Evolutionary conservation across 2,329 filamentous ascomycete species (phyloP).

Genomic region (Thelonectria olida): DNA sequence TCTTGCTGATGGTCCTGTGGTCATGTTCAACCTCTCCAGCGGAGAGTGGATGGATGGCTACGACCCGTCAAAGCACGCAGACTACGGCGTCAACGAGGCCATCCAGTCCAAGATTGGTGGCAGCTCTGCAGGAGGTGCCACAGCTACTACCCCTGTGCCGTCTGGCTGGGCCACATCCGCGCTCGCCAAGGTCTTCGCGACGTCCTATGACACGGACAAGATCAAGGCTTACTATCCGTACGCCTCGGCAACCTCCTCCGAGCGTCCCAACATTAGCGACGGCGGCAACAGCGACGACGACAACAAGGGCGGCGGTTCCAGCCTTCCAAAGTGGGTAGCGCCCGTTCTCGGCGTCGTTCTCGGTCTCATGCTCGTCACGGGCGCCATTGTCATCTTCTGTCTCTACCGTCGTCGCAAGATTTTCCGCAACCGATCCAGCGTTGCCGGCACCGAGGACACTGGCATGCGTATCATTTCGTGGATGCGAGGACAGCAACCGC

Average conservation of each 20-base stretch:
- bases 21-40: constrained; percentile 78
- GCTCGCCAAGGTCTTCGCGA: constrained; percentile 63
- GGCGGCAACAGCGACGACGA: constrained; percentile 32
- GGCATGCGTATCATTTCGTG: constrained; percentile 60
- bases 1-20: constrained; percentile 61
- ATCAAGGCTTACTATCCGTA: constrained; percentile 72
- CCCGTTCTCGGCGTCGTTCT: constrained; percentile 71
- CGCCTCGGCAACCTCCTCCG: constrained; percentile 39
- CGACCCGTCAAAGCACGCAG: constrained; percentile 66
- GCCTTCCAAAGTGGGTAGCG: constrained; percentile 65
- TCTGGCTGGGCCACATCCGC: constrained; percentile 61
- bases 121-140: constrained; percentile 72
- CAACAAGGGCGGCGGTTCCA: constrained; percentile 42
- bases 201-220: constrained; percentile 63
- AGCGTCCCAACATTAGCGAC: constrained; percentile 27
- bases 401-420: constrained; percentile 61
- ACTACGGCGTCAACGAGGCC: constrained; percentile 75
- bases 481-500: constrained; percentile 56
- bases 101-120: constrained; percentile 76
- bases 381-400: constrained; percentile 59
- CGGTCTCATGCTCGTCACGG: constrained; percentile 64
- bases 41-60: constrained; percentile 77
- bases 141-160: constrained; percentile 68
- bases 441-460: constrained; percentile 56
- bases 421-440: constrained; percentile 49